A percentile compares a stretch with the other conserved stretches of the same genome.
These are phyloP conservation scores for Apiotrichum siamense DNA, from an alignment of 1,284 basidiomycete genomes.

Conservation along the genomic window DNA sequence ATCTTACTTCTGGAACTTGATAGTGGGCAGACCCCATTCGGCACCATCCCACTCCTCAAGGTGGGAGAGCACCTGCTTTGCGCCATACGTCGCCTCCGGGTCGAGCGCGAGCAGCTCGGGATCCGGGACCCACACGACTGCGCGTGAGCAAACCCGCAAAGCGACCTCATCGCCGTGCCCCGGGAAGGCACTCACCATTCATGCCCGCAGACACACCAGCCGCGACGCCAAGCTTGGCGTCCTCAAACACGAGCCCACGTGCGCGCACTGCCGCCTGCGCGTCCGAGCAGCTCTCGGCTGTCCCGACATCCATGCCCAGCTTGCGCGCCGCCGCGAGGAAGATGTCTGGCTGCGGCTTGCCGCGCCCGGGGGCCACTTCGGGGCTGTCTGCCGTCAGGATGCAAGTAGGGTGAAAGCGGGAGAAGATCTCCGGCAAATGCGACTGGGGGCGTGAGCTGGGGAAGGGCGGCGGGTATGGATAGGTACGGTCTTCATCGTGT, in stretches of 20 bases:
- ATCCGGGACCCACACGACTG: conserved; percentile 48
- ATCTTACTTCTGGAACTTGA: conserved; percentile 4
- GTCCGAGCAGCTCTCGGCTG: conserved; percentile 28
- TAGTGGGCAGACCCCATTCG: conserved; percentile 40
- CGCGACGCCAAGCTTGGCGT: conserved; percentile 40
- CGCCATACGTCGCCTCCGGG: conserved; percentile 37
- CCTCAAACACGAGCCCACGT: conserved; percentile 46
- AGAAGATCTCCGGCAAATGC: conserved; percentile 46
- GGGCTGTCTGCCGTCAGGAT: conserved; percentile 45
- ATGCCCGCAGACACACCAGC: conserved; percentile 47
- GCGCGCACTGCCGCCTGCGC: conserved; percentile 33
- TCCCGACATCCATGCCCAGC: conserved; percentile 43
- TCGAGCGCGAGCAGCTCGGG: conserved; percentile 36
- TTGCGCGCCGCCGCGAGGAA: conserved; percentile 46
- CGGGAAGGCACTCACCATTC: conserved; percentile 34
- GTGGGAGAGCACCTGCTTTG: conserved; percentile 33
- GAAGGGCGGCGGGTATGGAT: conserved; percentile 6
- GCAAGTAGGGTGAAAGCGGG: conserved; percentile 35
- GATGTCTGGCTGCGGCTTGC: conserved; percentile 47
- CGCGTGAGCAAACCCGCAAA: not conserved
- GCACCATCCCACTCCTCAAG: conserved; percentile 40
- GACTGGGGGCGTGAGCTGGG: conserved; percentile 21
- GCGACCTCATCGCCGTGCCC: not conserved
- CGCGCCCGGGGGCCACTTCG: conserved; percentile 40
- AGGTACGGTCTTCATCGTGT: conserved; percentile 42